A percentile compares a stretch with the other conserved stretches of the same genome.
phyloP scores from a whole-genome alignment of 257 asterid species.

The Penstemon eatonii region DNA sequence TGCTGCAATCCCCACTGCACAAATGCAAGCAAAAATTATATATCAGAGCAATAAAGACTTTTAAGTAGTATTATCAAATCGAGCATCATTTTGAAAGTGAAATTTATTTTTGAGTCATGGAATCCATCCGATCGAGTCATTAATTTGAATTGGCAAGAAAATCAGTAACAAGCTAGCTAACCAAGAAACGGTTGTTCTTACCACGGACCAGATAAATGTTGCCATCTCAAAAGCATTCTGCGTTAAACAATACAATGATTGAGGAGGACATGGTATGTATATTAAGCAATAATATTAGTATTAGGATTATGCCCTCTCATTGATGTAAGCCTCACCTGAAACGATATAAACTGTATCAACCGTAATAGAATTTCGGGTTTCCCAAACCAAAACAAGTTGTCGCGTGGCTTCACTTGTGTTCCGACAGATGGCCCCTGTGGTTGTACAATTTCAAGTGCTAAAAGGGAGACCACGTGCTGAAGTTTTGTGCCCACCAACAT shows the following conservation, averaged over 20 bases:
- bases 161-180: neutral
- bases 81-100: too few relatives aligned
- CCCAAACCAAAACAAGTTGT: constrained; percentile 86
- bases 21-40: constrained; percentile 4
- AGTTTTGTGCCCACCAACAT: constrained; percentile 90
- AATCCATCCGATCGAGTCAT: too few relatives aligned
- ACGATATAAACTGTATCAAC: constrained; percentile 79
- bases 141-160: neutral
- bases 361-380: constrained; percentile 76
- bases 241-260: constrained; percentile 15
- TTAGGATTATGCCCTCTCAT: neutral
- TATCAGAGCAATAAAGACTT: neutral
- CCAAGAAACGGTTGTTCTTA: constrained; percentile 33
- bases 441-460: constrained; percentile 84
- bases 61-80: too few relatives aligned
- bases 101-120: too few relatives aligned
- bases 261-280: neutral
- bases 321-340: constrained; percentile 54
- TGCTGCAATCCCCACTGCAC: constrained; percentile 82
- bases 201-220: constrained; percentile 88
- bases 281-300: neutral
- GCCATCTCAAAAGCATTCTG: constrained; percentile 99
- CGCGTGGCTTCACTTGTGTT: constrained; percentile 78
- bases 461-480: constrained; percentile 80
- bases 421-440: constrained; percentile 49